Base-by-base conservation (phyloP, 805 yeast genomes). In the Brettanomyces custersianus region DNA sequence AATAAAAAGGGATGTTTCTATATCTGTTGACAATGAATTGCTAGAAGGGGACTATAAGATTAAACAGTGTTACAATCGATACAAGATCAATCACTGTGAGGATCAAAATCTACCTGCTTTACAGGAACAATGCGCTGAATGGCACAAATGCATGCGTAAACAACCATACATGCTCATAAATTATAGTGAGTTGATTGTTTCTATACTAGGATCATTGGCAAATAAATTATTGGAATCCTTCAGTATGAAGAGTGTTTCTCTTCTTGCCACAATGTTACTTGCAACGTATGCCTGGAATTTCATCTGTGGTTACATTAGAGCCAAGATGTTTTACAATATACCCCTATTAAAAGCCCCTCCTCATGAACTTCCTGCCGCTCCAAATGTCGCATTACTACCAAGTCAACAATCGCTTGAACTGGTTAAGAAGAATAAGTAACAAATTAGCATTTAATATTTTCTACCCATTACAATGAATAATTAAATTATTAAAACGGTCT, bases 151-250 rank as follows among this genome's bases (percentile, higher is more conserved):
- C 50, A 78, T 79, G 82, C 64, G 64, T 33, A 71, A 74, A 45
- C 73, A 77, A 37, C 73, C 75, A 4, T 45, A 60, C 46, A 52
- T 65, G 48, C 43, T 54, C 37, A 62, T 66, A 1, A 74, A 77
- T 4, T 68, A 75, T 45, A 66, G 84, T 1, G 64, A 68, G 30
- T 60, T 80, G 10, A 69, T 76, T 40, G 83, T 84, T 1, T 75
- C 72, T 37, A 69, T 80, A 0, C 45, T 81, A 2, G 88, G 87
- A 0, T 57, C 72, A 33, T 60, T 80, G 12, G 45, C 80, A 9
- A 77, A 79, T 46, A 70, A 80, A 0, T 62, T 81, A 37, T 63
- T 80, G 15, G 84, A 80, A 43, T 87, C 86, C 0, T 65, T 82
- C 30, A 78, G 84, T 3, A 57, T 68, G 42, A 77, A 79, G 50